Conservation (phyloP, 768 basidiomycete species). For the Rhodotorula diobovata region DNA sequence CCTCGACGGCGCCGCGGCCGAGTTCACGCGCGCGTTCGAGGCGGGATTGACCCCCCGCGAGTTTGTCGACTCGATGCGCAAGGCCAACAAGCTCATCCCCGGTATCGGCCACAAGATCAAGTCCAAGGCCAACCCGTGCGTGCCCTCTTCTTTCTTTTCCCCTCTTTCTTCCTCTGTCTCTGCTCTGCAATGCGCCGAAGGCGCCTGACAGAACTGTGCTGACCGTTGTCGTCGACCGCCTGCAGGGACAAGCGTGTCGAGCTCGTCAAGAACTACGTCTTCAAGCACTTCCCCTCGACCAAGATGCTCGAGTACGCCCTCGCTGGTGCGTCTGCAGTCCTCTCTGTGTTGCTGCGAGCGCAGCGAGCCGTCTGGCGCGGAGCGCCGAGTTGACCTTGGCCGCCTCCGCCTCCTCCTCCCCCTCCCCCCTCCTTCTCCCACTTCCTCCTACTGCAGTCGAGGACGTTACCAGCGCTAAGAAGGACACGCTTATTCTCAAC, state of each 20-base stretch:
- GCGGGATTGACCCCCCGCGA: constrained; percentile 93
- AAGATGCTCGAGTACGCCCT: constrained; percentile 71
- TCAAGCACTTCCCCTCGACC: constrained; percentile 73
- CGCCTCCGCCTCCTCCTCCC: too few species aligned
- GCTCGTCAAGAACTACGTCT: constrained; percentile 13
- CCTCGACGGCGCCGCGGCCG: constrained; percentile 89
- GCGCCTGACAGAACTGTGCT: constrained; percentile 5
- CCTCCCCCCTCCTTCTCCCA: background rate
- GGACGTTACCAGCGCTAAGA: constrained; percentile 95
- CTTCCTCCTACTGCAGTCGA: constrained; percentile 63
- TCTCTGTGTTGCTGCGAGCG: background rate
- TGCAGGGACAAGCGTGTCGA: constrained; percentile 19
- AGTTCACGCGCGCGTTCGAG: constrained; percentile 90
- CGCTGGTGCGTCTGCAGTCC: background rate
- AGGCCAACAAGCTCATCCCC: constrained; percentile 55
- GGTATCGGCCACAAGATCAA: constrained; percentile 99
- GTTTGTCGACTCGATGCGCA: constrained; percentile 68
- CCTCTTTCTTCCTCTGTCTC: background rate
- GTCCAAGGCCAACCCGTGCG: constrained; percentile 92
- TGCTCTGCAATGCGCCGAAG: background rate
- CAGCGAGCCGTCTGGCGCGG: background rate
- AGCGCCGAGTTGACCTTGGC: too few species aligned
- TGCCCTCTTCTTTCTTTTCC: constrained; percentile 41
- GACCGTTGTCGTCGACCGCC: constrained; percentile 39
- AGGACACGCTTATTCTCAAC: constrained; percentile 95